Evolutionary conservation across 2,329 filamentous ascomycete genomes (phyloP), one percentile per base, ranked within the genome.

Genomic region (Pseudocercospora ulei): DNA sequence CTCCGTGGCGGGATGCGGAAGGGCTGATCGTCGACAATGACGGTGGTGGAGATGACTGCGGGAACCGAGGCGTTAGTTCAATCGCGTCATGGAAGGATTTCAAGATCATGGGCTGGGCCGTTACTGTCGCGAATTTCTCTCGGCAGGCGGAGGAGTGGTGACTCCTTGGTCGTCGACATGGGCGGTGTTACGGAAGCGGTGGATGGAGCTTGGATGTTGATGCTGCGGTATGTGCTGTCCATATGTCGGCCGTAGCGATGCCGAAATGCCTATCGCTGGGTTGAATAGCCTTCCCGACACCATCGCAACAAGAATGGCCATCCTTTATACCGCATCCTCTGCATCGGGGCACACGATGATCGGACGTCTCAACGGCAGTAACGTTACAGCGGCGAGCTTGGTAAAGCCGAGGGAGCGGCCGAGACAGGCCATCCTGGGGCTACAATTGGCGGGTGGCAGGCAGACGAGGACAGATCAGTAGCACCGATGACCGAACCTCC

Each of bases 51-150:
- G 30, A 50, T 48, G 35, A 46, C 42, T 44, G 31, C 20, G 16
- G 29, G 27, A 18, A 25, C 28, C 20, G 17, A 22, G 30, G 18
- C 14, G 33, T 42, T 22, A 28, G 31, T 37, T 14, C 23, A 27
- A 23, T 26, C 12, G n/a, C n/a, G n/a, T n/a, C n/a, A n/a, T n/a
- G n/a, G n/a, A n/a, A n/a, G n/a, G n/a, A n/a, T n/a, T n/a, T n/a
- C n/a, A n/a, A n/a, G n/a, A n/a, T n/a, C n/a, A n/a, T n/a, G n/a
- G n/a, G n/a, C n/a, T n/a, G 8, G 14, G n/a, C 7, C n/a, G 40
- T 22, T 44, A 44, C 44, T 48, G 26, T 50, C 43, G 4, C 48
- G 43, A 14, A 50, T 31, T 24, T 50, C 48, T 17, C 43, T 35
- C 3, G 48, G 48, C 7, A 48, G 46, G 7, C 23, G 25, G 22